Conservation (phyloP, 129 eudicot species). For the Glebionis coronaria region DNA sequence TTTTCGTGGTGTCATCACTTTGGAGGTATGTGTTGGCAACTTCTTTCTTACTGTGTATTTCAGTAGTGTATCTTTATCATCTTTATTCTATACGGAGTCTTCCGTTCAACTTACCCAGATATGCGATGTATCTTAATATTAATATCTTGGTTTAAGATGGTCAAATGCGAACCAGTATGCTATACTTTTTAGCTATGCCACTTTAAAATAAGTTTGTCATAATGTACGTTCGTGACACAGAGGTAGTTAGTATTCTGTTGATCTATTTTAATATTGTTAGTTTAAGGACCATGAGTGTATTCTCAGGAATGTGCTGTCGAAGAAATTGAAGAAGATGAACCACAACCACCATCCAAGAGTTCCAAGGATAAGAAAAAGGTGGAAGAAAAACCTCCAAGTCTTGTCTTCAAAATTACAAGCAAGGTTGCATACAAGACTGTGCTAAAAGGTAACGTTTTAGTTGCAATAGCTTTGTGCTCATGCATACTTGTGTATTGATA, state of each 20-base stretch:
- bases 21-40: constrained; percentile 58
- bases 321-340: constrained; percentile 88
- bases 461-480: neutral
- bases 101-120: constrained; percentile 1
- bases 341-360: constrained; percentile 70
- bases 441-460: constrained; percentile 61
- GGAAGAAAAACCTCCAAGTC: constrained; percentile 62
- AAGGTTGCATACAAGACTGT: constrained; percentile 94
- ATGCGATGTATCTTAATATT: neutral
- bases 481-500: neutral
- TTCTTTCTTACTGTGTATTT: constrained; percentile 13
- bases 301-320: constrained; percentile 82
- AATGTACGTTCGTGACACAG: neutral
- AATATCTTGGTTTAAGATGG: constrained; percentile 16
- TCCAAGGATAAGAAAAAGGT: constrained; percentile 95
- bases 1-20: constrained; percentile 94
- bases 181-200: neutral
- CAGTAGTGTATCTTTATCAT: neutral
- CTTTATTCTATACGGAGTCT: neutral
- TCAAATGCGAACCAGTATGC: neutral
- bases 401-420: constrained; percentile 81
- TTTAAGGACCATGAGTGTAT: constrained; percentile 18
- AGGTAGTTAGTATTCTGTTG: neutral
- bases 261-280: neutral
- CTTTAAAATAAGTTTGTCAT: neutral